Evolutionary conservation across 208 protist genomes (phyloP), one percentile per base, ranked within the genome.

Genomic region (Acanthamoeba healyi): DNA sequence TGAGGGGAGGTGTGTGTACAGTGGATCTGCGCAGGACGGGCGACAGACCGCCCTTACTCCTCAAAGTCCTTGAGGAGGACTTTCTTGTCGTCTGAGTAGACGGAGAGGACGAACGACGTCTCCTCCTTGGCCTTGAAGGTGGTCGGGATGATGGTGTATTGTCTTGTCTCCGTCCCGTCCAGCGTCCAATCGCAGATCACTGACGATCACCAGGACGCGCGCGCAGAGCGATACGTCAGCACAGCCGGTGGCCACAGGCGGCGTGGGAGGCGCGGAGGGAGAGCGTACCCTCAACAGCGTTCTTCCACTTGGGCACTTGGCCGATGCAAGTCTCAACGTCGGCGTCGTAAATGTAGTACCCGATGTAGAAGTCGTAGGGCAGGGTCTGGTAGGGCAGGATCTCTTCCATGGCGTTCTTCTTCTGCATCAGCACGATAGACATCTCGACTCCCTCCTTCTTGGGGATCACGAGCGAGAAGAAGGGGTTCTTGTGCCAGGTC

Each of bases 321-420:
- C 81, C 81, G 54, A 89, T 40, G 36, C 51, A 40, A 46, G 24
- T 89, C 54, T 89, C 51, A 17, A 89, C 81, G 24, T 89, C 81
- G 51, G 81, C 81, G 81, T 89, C 81, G 40, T 89, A 89, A 19
- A 89, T n/a, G 81, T 89, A 89, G 54, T 89, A 89, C 19, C 81
- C 81, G 51, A 89, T 44, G 40, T 89, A 63, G 40, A 89, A 89
- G 54, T 89, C 81, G 54, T 89, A 89, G 44, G 81, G 81, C 54
- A 89, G 51, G 51, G 54, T 89, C 81, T 89, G 81, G 81, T 89
- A 89, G 40, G 81, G 81, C 29, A 89, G 29, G 42, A 89, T 89
- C 54, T 89, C 81, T 32, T 89, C 81, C 81, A 89, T 89, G 44
- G 81, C 81, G 54, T 89, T 89, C 81, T 89, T 89, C 81, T 89